Evolutionary conservation across 495 filamentous ascomycete genomes (phyloP), one percentile per base, ranked within the genome.

Genomic region (Friedmanniomyces simplex): DNA sequence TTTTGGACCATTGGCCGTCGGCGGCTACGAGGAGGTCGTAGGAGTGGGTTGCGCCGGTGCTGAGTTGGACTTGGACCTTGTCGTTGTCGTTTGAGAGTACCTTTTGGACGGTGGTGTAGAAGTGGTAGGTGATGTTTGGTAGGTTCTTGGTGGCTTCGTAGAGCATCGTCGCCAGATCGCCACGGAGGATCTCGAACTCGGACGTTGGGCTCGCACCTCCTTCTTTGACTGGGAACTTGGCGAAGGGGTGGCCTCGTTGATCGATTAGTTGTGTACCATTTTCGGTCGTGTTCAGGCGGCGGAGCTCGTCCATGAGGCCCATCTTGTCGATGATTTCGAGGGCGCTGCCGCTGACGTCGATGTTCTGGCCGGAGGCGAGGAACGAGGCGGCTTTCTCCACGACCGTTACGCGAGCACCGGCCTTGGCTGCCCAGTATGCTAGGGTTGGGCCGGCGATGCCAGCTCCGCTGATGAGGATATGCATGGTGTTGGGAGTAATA

Each of bases 121-220:
- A 68, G 14, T 68, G 68, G 3, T 68, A 55, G 49, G 71, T 39
- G 20, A 70, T 59, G 52, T 37, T 37, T 8, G 34, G 34, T 8
- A 8, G 34, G 16, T 37, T 16, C 34, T 75, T 73, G 11, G 73
- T 77, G 28, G 68, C 54, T 22, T 76, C 69, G 55, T 74, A 73
- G 4, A 66, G 49, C 20, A 82, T 71, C 20, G 65, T 32, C 16
- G 69, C 70, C 25, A 83, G 58, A 55, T 82, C 76, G 7, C 76
- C 78, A 6, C 81, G 68, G 59, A 79, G 71, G 24, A 83, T 77
- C 66, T 82, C 81, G 54, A 68, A 82, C 63, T 82, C 80, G 6
- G 74, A 76, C 8, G 75, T 70, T 1, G 78, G 66, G 36, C 63
- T 67, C 67, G 80, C 76, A 39, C 60, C 60, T 1, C 73, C 63